Evolutionary conservation across 2,329 filamentous ascomycete genomes (phyloP).

Genomic region (Raffaelea ambrosiae): DNA sequence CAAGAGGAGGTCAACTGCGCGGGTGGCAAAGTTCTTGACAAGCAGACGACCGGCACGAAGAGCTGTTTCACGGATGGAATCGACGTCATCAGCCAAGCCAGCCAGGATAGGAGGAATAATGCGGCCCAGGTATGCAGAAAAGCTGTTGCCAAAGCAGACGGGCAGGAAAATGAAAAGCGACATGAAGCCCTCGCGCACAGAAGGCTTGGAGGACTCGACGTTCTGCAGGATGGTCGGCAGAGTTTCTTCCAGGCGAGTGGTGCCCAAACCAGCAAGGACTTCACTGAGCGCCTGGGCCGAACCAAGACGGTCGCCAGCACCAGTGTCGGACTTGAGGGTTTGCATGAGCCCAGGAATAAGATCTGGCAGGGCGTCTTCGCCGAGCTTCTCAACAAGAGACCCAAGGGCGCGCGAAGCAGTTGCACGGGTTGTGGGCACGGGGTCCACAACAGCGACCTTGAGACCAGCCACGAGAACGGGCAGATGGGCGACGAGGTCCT

Average conservation of each 20-base stretch:
- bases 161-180: conserved; percentile 98
- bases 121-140: conserved; percentile 86
- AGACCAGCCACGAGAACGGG: conserved; percentile 88
- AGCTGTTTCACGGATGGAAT: conserved; percentile 95
- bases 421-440: conserved; percentile 90
- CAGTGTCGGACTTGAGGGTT: conserved; percentile 93
- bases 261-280: conserved; percentile 90
- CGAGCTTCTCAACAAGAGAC: conserved; percentile 94
- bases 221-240: conserved; percentile 95
- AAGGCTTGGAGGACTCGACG: conserved; percentile 79
- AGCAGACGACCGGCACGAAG: conserved; percentile 85
- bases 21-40: conserved; percentile 96
- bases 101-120: conserved; percentile 94
- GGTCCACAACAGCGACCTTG: conserved; percentile 83
- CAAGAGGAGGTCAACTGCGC: conserved; percentile 86
- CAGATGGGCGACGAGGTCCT: conserved; percentile 83
- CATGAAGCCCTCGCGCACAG: conserved; percentile 97
- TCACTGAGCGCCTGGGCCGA: conserved; percentile 95
- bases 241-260: conserved; percentile 86
- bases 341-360: conserved; percentile 97
- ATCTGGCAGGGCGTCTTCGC: conserved; percentile 92
- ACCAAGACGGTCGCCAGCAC: conserved; percentile 89
- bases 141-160: conserved; percentile 97
- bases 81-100: conserved; percentile 89
- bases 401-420: conserved; percentile 94